Evolutionary conservation across 2,329 filamentous ascomycete species (phyloP), one percentile per base, ranked within the genome.

Genomic region (Chaetomium globosum): DNA sequence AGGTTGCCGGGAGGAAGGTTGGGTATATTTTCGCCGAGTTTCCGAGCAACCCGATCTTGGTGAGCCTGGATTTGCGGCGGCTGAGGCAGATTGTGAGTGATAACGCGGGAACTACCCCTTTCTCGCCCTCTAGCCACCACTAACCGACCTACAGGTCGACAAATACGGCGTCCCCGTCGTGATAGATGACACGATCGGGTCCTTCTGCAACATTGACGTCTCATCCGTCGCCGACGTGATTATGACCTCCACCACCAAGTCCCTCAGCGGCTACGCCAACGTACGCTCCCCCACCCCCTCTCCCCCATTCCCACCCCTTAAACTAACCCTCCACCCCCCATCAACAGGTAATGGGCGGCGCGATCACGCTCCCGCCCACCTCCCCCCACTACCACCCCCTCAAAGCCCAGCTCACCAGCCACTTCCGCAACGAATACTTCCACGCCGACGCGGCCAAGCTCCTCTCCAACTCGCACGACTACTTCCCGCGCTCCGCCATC

Each of bases 181-280:
- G 19, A 71, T 81, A 1, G 82, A 84, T 68, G 82, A 84, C 54
- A 84, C 82, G 0, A 67, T 82, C 54, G 77, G 76, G n/a, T 78
- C 77, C 31, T 81, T 81, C 62, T 78, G 74, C 70, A 84, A 83
- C 70, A 72, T 84, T 65, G 82, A 87, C 70, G 73, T 87, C 39
- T 72, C 85, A 3, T 68, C 74, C 5, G 74, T 78, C 0, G 79
- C 80, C 1, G 84, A 87, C 68, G 72, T 85, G 0, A 66, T 87
- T 33, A 68, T 84, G 19, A 81, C 81, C 0, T 83, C 80, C 28
- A 76, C 87, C 19, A 87, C 84, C n/a, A 87, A 87, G 73, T 79
- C 80, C 1, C 87, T 88, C 71, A 84, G 77, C 66, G 86, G 86
- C 19, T 81, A 81, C 65, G 79, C 83, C 26, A 80, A 88, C 69